These are phyloP conservation scores for Paramecium caudatum DNA, from an alignment of 73 alveolate genomes.

Conservation along the genomic window DNA sequence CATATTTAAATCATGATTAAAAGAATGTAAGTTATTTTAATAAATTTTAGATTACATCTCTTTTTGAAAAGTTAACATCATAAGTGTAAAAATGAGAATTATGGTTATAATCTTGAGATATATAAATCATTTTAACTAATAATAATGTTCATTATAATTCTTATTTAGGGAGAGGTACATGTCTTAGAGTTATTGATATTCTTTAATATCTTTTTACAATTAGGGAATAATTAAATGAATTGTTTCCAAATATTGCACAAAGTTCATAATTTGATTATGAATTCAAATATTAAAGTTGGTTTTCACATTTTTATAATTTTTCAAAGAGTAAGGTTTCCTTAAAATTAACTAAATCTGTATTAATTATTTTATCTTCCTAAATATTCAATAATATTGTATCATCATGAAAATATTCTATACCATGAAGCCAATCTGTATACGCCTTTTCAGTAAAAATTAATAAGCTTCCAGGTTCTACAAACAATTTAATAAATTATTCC, in stretches of 20 bases:
- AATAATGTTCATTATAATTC: no score
- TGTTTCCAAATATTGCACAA: background rate
- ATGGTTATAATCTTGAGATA: no score
- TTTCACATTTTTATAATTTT: background rate
- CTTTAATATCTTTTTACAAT: background rate
- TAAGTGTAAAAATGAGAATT: no score
- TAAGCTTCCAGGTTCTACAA: constrained; percentile 44
- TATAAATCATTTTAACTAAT: no score
- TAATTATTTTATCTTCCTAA: background rate
- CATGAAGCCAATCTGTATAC: constrained; percentile 53
- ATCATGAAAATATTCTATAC: constrained; percentile 1
- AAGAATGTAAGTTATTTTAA: background rate
- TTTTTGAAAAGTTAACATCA: background rate
- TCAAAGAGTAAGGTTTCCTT: background rate
- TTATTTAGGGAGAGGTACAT: no score
- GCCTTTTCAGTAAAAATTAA: constrained; percentile 21
- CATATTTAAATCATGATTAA: background rate
- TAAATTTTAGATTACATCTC: background rate
- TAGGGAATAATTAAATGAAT: background rate
- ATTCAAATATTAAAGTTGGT: background rate
- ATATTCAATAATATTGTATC: constrained; percentile 19
- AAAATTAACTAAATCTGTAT: constrained; percentile 24
- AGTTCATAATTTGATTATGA: background rate
- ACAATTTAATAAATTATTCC: background rate
- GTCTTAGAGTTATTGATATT: constrained; percentile 55